Evolutionary conservation across 345 rosid species (phyloP).

Genomic region (Mercurialis annua): DNA sequence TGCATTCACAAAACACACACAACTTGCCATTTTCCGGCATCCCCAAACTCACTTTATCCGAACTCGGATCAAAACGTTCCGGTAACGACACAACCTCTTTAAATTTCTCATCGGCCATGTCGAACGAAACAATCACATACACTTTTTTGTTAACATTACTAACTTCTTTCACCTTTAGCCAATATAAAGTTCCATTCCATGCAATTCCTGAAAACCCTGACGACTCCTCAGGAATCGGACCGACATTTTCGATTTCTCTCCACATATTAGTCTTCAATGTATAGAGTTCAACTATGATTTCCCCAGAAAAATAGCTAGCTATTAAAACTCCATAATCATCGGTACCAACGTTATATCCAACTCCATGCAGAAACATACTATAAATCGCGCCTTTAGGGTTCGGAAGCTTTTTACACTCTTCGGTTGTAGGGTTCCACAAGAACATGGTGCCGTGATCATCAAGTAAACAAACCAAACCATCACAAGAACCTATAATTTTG

Average conservation of each 20-base stretch:
- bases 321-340: constrained; percentile 30
- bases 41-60: not conserved
- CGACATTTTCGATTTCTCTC: not conserved
- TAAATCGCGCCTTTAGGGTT: constrained; percentile 18
- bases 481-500: constrained; percentile 32
- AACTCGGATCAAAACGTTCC: not conserved
- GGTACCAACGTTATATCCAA: constrained; percentile 18
- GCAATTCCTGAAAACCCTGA: not conserved
- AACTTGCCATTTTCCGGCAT: not conserved
- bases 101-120: not conserved
- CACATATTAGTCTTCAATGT: not conserved
- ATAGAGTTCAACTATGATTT: not conserved
- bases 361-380: constrained; percentile 17
- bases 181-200: not conserved
- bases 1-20: constrained; percentile 1
- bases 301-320: not conserved
- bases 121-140: not conserved
- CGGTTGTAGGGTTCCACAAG: constrained; percentile 38
- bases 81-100: not conserved
- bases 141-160: not conserved
- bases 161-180: not conserved
- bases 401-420: constrained; percentile 25
- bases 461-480: constrained; percentile 36
- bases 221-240: too few relatives aligned
- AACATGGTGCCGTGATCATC: constrained; percentile 21